phyloP scores from a whole-genome alignment of 352 stramenopile genomes.

The Globisporangium nodosum region DNA sequence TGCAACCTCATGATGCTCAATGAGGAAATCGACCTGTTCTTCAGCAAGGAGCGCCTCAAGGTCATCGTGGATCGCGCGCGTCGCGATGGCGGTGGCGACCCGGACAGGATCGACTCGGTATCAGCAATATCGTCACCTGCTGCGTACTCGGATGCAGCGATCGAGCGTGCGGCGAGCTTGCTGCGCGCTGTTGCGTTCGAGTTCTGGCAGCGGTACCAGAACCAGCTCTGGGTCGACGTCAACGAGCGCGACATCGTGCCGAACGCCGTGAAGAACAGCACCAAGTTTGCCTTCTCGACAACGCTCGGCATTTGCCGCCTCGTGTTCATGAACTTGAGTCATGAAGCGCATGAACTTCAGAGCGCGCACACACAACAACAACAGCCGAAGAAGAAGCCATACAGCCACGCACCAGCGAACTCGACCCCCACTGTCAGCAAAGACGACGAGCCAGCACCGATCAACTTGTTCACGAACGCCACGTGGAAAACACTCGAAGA shows the following conservation, averaged over 20 bases:
- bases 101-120: not conserved
- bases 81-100: not conserved
- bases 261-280: slow-evolving; percentile 39
- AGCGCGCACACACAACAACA: not conserved
- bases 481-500: slow-evolving; percentile 68
- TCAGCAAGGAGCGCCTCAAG: slow-evolving; percentile 24
- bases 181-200: slow-evolving; percentile 47
- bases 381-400: slow-evolving; percentile 8
- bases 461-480: slow-evolving; percentile 42
- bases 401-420: not conserved
- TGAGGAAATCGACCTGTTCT: slow-evolving; percentile 52
- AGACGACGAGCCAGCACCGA: not conserved
- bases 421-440: not conserved
- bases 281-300: slow-evolving; percentile 38
- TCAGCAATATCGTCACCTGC: not conserved
- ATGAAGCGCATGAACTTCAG: slow-evolving; percentile 36
- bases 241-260: slow-evolving; percentile 50
- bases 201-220: slow-evolving; percentile 75
- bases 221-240: slow-evolving; percentile 68
- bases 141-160: slow-evolving; percentile 11
- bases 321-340: slow-evolving; percentile 47
- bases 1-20: slow-evolving; percentile 75
- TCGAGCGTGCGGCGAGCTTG: slow-evolving; percentile 20
- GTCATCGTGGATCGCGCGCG: not conserved
- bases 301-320: slow-evolving; percentile 51